phyloP scores from a whole-genome alignment of 2,329 filamentous ascomycete species.

The Trichoderma guizhouense region DNA sequence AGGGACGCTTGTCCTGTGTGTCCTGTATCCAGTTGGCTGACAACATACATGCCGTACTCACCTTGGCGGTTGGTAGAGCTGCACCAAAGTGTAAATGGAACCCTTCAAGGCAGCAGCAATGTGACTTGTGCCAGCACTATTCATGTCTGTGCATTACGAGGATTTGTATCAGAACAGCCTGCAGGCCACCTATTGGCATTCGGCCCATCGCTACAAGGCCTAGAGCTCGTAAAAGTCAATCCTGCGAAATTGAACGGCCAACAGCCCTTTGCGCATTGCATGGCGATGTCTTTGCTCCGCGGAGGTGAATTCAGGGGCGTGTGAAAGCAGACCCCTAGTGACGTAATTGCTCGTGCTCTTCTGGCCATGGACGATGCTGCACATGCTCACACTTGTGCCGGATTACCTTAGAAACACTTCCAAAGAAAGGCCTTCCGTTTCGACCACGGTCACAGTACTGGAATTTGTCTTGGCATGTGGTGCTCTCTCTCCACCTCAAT shows the following conservation, averaged over 20 bases:
- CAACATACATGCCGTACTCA: neutral
- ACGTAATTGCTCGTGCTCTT: conserved; percentile 3
- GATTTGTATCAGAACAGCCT: neutral
- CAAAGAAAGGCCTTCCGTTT: neutral
- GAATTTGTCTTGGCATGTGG: neutral
- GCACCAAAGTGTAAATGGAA: neutral
- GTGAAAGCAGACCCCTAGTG: neutral
- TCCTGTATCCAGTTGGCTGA: neutral
- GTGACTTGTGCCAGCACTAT: neutral
- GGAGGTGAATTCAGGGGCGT: conserved; percentile 4
- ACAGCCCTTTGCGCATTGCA: neutral
- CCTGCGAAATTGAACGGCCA: conserved; percentile 1
- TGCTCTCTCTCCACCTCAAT: neutral
- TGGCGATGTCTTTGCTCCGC: neutral
- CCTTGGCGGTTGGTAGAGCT: neutral
- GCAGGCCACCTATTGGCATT: neutral
- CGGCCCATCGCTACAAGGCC: conserved; percentile 1
- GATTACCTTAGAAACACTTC: neutral
- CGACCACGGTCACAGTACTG: neutral
- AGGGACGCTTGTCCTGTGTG: neutral
- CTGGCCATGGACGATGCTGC: neutral
- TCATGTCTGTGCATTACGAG: neutral
- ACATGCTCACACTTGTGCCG: neutral
- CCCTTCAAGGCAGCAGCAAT: neutral
- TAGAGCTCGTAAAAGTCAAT: neutral